Evolutionary conservation across 768 basidiomycete genomes (phyloP), one percentile per base, ranked within the genome.

Genomic region (Amanita pseudoporphyria): DNA sequence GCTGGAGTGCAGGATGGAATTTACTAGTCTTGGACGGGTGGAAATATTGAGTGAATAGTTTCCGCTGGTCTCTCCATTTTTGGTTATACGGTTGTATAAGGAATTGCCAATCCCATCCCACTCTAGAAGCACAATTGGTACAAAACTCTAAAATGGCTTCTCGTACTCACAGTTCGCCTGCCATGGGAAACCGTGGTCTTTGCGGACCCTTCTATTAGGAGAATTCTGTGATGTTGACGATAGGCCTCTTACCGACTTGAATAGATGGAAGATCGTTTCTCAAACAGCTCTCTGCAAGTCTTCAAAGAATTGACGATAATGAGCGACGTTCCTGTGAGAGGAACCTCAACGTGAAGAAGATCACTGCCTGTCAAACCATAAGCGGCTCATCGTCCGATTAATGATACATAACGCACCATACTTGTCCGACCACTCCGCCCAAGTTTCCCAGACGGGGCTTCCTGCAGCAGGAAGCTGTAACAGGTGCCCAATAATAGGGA

Each of bases 31-130:
- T 67, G 21, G 59, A 56, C 1, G 60, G 55, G 45, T 70, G 66
- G 52, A 75, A 70, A 47, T 74, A 66, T 41, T 69, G 58, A 31
- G 67, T 64, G 54, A 76, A 73, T 9, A 67, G 43, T 13, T 67
- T 62, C 9, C 76, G 65, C 21, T 67, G 66, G 9, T 63, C 61
- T 42, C 62, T 68, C 74, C 75, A 75, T 28, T 42, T 38, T 32
- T 64, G 59, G 18, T 69, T 68, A 38, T 74, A 74, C 3, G 60
- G 62, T 65, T 72, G 65, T 32, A 67, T 55, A 1, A 62, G 62
- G 44, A 74, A 64, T 40, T 64, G 58, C 65, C 68, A 72, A 21
- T 62, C 63, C 57, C 66, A 69, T 2, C 71, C 71, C 60, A 72
- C 69, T 26, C 74, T 73, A 44, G 45, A 48, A 36, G 9, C 24